Evolutionary conservation across 2,329 filamentous ascomycete genomes (phyloP).

Genomic region (Nothophoma quercina): DNA sequence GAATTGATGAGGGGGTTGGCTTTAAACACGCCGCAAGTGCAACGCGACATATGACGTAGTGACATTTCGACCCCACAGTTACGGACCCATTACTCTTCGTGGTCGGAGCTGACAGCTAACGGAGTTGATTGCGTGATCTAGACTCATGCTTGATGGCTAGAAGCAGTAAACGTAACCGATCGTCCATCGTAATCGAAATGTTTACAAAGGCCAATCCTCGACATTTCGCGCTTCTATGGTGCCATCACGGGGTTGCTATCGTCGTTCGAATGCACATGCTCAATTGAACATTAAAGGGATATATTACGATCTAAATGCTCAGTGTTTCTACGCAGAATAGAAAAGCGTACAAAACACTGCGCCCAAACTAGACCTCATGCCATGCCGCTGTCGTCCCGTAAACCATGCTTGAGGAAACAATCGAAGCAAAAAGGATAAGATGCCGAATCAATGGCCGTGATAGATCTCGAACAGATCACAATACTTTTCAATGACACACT

Average conservation of each 20-base stretch:
- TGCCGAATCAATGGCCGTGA: slow-evolving; percentile 28
- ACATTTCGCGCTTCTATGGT: too few relatives aligned
- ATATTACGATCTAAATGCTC: slow-evolving; percentile 33
- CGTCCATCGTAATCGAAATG: too few relatives aligned
- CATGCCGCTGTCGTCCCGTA: slow-evolving; percentile 30
- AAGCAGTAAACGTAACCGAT: not conserved
- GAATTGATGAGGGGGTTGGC: slow-evolving; percentile 5
- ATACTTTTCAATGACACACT: slow-evolving; percentile 22
- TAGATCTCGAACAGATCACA: slow-evolving; percentile 28
- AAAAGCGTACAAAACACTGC: slow-evolving; percentile 24
- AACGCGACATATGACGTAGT: slow-evolving; percentile 9
- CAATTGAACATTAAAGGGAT: slow-evolving; percentile 18
- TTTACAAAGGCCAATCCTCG: too few relatives aligned
- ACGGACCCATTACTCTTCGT: not conserved
- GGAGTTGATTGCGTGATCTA: slow-evolving; percentile 8
- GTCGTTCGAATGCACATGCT: not conserved
- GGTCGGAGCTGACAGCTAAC: slow-evolving; percentile 3
- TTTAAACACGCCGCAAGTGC: too few relatives aligned
- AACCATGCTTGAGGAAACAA: slow-evolving; percentile 29
- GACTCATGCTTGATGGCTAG: not conserved
- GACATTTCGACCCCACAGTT: slow-evolving; percentile 3
- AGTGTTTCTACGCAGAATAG: slow-evolving; percentile 24
- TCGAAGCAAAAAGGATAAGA: slow-evolving; percentile 22
- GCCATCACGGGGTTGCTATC: too few relatives aligned
- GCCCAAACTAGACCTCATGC: slow-evolving; percentile 25